These are phyloP conservation scores for Mesostigma viride DNA, from an alignment of 139 green algal species.

Conservation along the genomic window DNA sequence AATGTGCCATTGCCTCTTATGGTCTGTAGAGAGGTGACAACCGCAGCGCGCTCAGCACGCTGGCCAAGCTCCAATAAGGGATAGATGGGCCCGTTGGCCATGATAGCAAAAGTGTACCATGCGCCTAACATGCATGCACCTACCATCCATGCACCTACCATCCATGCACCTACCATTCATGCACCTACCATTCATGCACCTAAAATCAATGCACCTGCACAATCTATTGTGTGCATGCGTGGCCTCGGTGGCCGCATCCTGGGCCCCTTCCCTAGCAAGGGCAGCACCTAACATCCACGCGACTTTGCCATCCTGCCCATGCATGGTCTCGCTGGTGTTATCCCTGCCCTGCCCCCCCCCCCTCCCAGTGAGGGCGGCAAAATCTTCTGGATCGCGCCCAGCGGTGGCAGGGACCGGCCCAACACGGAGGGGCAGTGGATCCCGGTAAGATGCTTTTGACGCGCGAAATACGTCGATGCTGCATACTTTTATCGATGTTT, in stretches of 20 bases:
- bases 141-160: no score
- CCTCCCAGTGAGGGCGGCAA: slow-evolving; percentile 42
- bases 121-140: no score
- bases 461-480: not conserved
- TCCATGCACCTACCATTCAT: no score
- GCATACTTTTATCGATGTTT: not conserved
- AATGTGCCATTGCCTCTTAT: not conserved
- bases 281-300: not conserved
- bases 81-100: not conserved
- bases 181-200: no score
- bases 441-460: slow-evolving; percentile 11
- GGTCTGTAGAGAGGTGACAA: slow-evolving; percentile 25
- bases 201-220: not conserved
- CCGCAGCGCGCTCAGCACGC: slow-evolving; percentile 53
- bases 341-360: not conserved
- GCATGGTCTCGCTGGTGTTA: not conserved
- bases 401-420: slow-evolving; percentile 72
- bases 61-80: slow-evolving; percentile 33
- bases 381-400: slow-evolving; percentile 88
- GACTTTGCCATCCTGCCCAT: not conserved
- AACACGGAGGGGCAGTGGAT: slow-evolving; percentile 30
- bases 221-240: not conserved
- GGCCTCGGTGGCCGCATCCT: not conserved
- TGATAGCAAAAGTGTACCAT: not conserved
- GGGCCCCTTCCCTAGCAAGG: not conserved